phyloP scores from a whole-genome alignment of 345 rosid species.

The Leavenworthia alabamica region DNA sequence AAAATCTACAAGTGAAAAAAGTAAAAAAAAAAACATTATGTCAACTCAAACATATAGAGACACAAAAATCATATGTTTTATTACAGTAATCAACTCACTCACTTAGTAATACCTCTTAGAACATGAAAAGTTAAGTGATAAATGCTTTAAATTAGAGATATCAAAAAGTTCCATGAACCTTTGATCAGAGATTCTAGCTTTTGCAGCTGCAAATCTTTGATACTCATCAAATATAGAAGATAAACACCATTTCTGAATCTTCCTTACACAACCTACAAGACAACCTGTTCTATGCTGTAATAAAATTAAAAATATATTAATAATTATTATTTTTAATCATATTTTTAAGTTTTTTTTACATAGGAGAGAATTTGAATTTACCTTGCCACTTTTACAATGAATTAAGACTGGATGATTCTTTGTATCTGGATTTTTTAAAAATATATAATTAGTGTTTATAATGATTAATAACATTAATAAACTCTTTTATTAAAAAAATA shows the following conservation, averaged over 20 bases:
- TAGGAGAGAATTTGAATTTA: constrained; percentile 8
- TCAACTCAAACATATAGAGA: too few relatives aligned
- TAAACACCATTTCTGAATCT: constrained; percentile 71
- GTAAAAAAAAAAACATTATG: too few relatives aligned
- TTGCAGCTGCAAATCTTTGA: constrained; percentile 62
- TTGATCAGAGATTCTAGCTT: constrained; percentile 63
- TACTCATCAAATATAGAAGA: constrained; percentile 72
- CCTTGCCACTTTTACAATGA: constrained; percentile 86
- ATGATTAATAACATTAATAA: too few relatives aligned
- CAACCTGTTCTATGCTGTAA: constrained; percentile 87
- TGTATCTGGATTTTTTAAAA: too few relatives aligned
- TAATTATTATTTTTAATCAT: too few relatives aligned
- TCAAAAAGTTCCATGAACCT: constrained; percentile 67
- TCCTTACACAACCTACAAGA: constrained; percentile 67
- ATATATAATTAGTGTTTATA: too few relatives aligned
- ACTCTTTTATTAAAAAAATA: too few relatives aligned
- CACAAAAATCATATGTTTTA: neutral
- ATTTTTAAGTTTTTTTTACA: too few relatives aligned
- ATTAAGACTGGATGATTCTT: constrained; percentile 65
- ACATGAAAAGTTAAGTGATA: constrained; percentile 42
- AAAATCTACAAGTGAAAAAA: too few relatives aligned
- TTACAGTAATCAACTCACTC: neutral
- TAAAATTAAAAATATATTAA: too few relatives aligned
- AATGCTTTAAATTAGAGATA: constrained; percentile 44
- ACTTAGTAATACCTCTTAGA: constrained; percentile 21